A percentile compares a stretch with the other conserved stretches of the same genome.
Conservation (phyloP, 495 filamentous ascomycete genomes). For the Lentithecium fluviatile region DNA sequence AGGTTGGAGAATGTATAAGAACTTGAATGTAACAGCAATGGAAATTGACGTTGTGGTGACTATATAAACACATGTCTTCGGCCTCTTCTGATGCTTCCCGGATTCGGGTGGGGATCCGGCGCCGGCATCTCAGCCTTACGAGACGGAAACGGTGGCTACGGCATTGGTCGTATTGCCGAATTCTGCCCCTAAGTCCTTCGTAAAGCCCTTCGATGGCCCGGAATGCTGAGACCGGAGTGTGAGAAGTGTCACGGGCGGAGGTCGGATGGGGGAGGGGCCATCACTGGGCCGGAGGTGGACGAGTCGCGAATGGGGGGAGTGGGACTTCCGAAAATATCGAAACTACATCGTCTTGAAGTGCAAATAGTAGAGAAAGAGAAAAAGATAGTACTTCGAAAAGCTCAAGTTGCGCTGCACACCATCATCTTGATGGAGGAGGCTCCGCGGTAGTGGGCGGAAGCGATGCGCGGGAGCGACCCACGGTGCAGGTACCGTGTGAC, state of each 20-base stretch:
- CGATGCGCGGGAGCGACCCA: no score
- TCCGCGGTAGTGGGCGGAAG: no score
- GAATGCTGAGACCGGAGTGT: slow-evolving; percentile 22
- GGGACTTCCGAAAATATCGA: no score
- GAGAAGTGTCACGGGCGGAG: slow-evolving; percentile 7
- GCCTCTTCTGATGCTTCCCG: neutral
- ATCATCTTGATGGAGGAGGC: no score
- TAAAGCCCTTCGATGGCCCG: slow-evolving; percentile 13
- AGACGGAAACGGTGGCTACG: neutral
- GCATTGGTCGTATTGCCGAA: neutral
- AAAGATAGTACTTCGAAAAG: no score
- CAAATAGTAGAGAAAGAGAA: no score
- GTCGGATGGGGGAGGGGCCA: slow-evolving; percentile 21
- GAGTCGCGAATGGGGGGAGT: neutral
- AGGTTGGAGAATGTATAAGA: neutral
- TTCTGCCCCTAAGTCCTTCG: neutral
- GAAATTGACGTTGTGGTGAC: slow-evolving; percentile 15
- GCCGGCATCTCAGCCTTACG: slow-evolving; percentile 12
- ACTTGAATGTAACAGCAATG: neutral
- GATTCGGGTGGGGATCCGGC: slow-evolving; percentile 31
- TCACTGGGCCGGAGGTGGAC: slow-evolving; percentile 6
- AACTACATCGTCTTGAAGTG: no score
- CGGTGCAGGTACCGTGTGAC: no score
- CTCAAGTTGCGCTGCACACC: no score
- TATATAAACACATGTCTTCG: slow-evolving; percentile 29